phyloP scores from a whole-genome alignment of 352 stramenopile genomes.

The Pythium myriotylum region DNA sequence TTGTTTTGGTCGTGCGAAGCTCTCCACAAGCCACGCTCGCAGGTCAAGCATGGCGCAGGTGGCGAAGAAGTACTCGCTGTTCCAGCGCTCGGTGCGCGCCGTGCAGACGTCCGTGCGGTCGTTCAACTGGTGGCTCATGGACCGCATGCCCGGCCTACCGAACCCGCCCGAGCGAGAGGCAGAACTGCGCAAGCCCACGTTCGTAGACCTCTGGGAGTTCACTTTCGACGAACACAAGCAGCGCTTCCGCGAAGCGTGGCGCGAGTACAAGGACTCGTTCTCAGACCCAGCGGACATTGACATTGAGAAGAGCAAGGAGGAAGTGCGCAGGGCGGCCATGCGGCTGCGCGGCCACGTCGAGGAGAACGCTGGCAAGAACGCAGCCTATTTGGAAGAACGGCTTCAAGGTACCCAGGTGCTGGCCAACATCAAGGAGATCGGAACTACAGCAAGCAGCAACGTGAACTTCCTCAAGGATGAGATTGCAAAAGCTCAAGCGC shows the following conservation, averaged over 20 bases:
- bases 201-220: slow-evolving; percentile 82
- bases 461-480: slow-evolving; percentile 59
- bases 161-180: slow-evolving; percentile 67
- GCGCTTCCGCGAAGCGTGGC: slow-evolving; percentile 66
- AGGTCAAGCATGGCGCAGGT: slow-evolving; percentile 22
- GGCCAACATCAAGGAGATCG: slow-evolving; percentile 56
- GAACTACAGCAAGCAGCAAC: slow-evolving; percentile 51
- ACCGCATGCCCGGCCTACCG: slow-evolving; percentile 65
- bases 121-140: slow-evolving; percentile 50
- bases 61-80: slow-evolving; percentile 73
- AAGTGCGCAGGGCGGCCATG: slow-evolving; percentile 52
- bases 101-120: slow-evolving; percentile 65
- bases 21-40: not conserved
- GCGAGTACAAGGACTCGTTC: slow-evolving; percentile 75
- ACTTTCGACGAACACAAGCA: slow-evolving; percentile 67
- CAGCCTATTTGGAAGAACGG: slow-evolving; percentile 60
- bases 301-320: slow-evolving; percentile 63
- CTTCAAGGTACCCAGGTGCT: slow-evolving; percentile 69
- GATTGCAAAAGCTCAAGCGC: slow-evolving; percentile 48
- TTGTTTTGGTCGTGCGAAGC: slow-evolving; percentile 10
- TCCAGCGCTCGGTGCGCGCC: slow-evolving; percentile 73
- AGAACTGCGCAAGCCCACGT: slow-evolving; percentile 44
- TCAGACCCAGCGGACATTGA: slow-evolving; percentile 52
- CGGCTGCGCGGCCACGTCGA: slow-evolving; percentile 58
- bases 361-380: slow-evolving; percentile 56